phyloP scores from a whole-genome alignment of 2,329 filamentous ascomycete genomes.

The Xylaria hypoxylon region DNA sequence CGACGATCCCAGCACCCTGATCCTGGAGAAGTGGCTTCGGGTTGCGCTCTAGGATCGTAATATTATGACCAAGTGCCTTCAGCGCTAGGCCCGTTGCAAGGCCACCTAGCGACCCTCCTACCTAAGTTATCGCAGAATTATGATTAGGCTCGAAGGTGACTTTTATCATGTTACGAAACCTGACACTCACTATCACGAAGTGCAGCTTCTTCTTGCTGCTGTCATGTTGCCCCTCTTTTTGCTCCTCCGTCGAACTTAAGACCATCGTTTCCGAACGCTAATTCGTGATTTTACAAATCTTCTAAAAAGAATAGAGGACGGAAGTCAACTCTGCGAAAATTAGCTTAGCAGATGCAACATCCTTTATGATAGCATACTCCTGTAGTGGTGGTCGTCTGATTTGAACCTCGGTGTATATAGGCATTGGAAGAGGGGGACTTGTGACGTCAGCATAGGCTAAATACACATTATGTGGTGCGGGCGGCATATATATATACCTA shows the following conservation, averaged over 20 bases:
- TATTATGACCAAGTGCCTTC: conserved; percentile 56
- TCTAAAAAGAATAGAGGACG: background rate
- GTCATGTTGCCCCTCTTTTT: conserved; percentile 25
- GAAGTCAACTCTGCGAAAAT: background rate
- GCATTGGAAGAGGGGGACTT: conserved; percentile 12
- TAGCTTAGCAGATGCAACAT: background rate
- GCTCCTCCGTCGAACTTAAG: conserved; percentile 17
- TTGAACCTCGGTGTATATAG: conserved; percentile 2
- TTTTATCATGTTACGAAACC: background rate
- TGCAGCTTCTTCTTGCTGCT: conserved; percentile 41
- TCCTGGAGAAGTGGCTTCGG: conserved; percentile 58
- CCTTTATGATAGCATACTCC: background rate
- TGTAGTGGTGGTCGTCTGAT: background rate
- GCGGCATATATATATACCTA: background rate
- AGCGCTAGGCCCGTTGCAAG: conserved; percentile 56
- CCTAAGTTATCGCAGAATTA: conserved; percentile 42
- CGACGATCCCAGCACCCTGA: conserved; percentile 62
- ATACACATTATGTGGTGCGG: background rate
- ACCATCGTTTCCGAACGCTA: conserved; percentile 32
- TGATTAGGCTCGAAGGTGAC: background rate
- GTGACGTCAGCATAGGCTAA: conserved; percentile 37
- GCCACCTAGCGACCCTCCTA: conserved; percentile 58
- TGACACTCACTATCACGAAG: conserved; percentile 45
- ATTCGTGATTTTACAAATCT: background rate
- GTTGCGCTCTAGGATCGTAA: conserved; percentile 59